A percentile compares a stretch with the other conserved stretches of the same genome.
Conservation (phyloP, 1,284 basidiomycete species). For the Malassezia dermatis region DNA sequence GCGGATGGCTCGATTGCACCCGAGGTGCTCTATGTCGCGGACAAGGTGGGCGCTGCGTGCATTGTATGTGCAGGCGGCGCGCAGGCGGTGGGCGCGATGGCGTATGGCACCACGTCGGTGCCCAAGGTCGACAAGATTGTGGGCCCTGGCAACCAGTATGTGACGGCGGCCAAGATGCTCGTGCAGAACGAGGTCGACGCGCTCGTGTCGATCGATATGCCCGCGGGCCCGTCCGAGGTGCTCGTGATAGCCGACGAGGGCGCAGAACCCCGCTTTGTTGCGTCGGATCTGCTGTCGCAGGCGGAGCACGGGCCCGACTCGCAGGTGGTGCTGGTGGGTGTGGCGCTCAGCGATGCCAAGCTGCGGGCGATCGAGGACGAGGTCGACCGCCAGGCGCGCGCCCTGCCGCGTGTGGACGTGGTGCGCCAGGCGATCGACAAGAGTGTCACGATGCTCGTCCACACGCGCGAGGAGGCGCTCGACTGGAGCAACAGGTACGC, state of each 20-base stretch:
- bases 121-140: constrained; percentile 99
- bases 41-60: constrained; percentile 34
- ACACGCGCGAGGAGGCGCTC: constrained; percentile 64
- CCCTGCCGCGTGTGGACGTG: constrained; percentile 77
- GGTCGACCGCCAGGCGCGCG: constrained; percentile 77
- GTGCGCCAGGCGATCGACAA: constrained; percentile 81
- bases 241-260: constrained; percentile 68
- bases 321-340: constrained; percentile 83
- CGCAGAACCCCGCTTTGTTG: constrained; percentile 78
- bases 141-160: constrained; percentile 98
- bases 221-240: constrained; percentile 73
- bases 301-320: constrained; percentile 95
- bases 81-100: constrained; percentile 92
- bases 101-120: constrained; percentile 86
- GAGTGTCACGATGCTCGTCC: constrained; percentile 73
- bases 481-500: constrained; percentile 93
- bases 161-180: constrained; percentile 97
- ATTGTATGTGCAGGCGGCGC: constrained; percentile 65
- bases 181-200: constrained; percentile 98
- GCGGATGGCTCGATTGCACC: constrained; percentile 42
- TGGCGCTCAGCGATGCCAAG: constrained; percentile 59
- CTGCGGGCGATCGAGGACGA: constrained; percentile 69
- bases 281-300: constrained; percentile 90
- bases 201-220: constrained; percentile 95
- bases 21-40: constrained; percentile 45